These are phyloP conservation scores for Syzygium grande DNA, from an alignment of 345 rosid genomes.

Conservation along the genomic window DNA sequence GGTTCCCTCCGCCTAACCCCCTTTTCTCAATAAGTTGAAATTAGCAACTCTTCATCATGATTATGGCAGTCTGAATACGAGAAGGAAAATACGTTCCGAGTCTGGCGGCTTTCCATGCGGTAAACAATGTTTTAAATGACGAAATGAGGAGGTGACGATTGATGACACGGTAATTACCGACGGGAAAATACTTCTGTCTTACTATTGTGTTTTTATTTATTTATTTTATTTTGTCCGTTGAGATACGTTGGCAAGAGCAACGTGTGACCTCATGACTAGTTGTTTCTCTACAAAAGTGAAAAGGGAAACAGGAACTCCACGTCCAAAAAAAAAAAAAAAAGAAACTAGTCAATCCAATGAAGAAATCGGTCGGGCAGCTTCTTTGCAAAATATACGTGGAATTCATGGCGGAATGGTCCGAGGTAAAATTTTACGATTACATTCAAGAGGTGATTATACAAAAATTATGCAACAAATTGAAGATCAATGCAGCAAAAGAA, in stretches of 20 bases:
- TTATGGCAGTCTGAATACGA: background rate
- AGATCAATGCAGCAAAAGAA: background rate
- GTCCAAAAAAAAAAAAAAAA: background rate
- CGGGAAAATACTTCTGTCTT: background rate
- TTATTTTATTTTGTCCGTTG: background rate
- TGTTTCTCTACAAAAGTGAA: background rate
- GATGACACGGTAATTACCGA: background rate
- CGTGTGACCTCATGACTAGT: background rate
- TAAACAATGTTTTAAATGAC: background rate
- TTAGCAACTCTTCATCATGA: background rate
- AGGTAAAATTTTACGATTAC: background rate
- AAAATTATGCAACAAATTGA: background rate
- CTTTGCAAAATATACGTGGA: background rate
- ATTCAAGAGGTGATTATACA: background rate
- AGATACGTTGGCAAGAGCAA: background rate
- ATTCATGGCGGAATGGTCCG: rapidly evolving
- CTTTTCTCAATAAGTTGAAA: background rate
- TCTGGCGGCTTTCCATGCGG: background rate
- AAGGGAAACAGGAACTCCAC: background rate
- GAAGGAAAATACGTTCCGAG: background rate
- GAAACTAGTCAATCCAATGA: background rate
- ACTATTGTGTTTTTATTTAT: background rate
- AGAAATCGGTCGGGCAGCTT: background rate
- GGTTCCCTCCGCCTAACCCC: background rate
- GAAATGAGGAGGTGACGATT: background rate